These are phyloP conservation scores for Carnegiea gigantea DNA, from an alignment of 179 eudicot genomes.

Conservation along the genomic window DNA sequence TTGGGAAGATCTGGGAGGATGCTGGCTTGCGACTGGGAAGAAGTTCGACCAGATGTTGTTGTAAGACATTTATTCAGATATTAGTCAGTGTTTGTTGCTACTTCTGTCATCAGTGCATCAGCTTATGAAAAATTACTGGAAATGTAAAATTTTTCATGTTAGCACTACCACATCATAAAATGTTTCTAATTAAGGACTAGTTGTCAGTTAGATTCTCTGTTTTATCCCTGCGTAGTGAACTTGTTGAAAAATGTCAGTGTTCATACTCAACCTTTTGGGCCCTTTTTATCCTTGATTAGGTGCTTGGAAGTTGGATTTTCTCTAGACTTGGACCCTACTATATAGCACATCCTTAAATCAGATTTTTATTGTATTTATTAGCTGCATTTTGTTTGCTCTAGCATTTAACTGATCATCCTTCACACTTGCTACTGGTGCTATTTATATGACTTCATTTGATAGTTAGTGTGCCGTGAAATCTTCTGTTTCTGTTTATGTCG, in stretches of 20 bases:
- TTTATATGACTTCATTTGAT: not conserved
- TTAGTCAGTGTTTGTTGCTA: not conserved
- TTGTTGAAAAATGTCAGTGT: not conserved
- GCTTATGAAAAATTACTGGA: not conserved
- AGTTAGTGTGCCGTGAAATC: constrained; percentile 2
- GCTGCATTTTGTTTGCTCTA: not conserved
- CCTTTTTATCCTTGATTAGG: not conserved
- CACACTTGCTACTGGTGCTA: not conserved
- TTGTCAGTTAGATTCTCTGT: not conserved
- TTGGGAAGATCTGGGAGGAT: constrained; percentile 90
- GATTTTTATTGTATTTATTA: not conserved
- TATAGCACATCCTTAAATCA: no score
- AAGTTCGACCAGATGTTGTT: constrained; percentile 86
- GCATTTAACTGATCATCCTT: not conserved
- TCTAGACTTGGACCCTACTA: not conserved
- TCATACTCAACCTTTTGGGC: not conserved
- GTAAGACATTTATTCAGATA: constrained; percentile 46
- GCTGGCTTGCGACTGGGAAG: constrained; percentile 98
- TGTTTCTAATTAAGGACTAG: not conserved
- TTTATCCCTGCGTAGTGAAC: not conserved
- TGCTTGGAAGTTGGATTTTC: not conserved
- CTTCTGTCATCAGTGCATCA: not conserved
- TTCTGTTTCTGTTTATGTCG: constrained; percentile 18
- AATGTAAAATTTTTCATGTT: not conserved
- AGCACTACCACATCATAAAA: not conserved